Evolutionary conservation across 495 filamentous ascomycete species (phyloP), one percentile per base, ranked within the genome.

Genomic region (Mycothermus thermophilus): DNA sequence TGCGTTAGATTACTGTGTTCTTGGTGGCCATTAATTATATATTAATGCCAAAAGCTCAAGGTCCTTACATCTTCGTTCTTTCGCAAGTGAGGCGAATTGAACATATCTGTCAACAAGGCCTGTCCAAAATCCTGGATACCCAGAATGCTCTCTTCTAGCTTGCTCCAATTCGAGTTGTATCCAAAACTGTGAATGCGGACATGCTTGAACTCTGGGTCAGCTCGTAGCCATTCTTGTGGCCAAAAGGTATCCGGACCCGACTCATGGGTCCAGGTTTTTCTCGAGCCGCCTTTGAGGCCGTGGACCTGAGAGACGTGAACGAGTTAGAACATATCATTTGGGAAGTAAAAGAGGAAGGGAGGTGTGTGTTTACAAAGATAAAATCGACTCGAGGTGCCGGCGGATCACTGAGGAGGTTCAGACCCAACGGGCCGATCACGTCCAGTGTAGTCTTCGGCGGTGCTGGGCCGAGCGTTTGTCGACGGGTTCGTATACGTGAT

Each of bases 161-260:
- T 37, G 3, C 32, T 33, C 43, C 48, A 53, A 24, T 55, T 46
- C 13, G 52, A 43, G 30, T 51, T 34, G 37, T 54, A 57, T 13
- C 54, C 54, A 24, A 35, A 57, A 21, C 37, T 55, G 30, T 51
- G 46, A 12, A 55, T 44, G 21, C 54, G 48, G 10, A 44, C 52
- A 32, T 45, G 30, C 17, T 26, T 19, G 22, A 57, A 52, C 3
- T 28, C 52, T 2, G 42, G 23, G 6, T 57, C 51, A 3, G 18
- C 32, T 1, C 51, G 52, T 11, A 57, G 46, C 54, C 54, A 57
- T 30, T 53, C 51, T 17, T 42, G 41, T 4, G 54, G 54, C 54
- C 54, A 58, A 37, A 43, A 58, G 6, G 18, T 35, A 1, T 14
- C 15, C 4, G 41, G 41, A 19, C 47, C 42, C 0, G 32, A 32